Conservation (phyloP, 305 asterid genomes). For the Rubia peregrina region DNA sequence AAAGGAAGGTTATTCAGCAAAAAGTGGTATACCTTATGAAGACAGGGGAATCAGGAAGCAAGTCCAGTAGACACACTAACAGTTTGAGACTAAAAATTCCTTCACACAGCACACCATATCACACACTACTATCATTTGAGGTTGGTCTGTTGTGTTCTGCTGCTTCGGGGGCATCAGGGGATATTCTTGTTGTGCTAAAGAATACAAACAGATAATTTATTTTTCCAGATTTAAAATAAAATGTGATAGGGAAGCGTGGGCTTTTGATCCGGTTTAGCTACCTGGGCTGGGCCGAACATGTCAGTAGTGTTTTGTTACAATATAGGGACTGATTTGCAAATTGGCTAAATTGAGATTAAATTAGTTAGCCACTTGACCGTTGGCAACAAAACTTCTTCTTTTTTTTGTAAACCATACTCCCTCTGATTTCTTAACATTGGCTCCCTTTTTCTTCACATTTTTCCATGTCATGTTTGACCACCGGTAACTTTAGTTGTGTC, state of each 20-base stretch:
- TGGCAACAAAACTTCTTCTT: no score
- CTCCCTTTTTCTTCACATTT: no score
- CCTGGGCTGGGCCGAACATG: neutral
- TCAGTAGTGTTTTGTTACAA: no score
- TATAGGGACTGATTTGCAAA: no score
- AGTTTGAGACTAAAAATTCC: neutral
- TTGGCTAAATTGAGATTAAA: no score
- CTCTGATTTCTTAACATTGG: no score
- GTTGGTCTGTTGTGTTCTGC: neutral
- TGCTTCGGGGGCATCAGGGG: neutral
- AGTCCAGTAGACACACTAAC: conserved; percentile 7
- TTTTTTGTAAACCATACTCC: no score
- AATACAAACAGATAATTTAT: conserved; percentile 1
- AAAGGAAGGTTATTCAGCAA: neutral
- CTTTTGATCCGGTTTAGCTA: neutral
- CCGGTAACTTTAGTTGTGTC: no score
- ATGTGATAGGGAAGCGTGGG: neutral
- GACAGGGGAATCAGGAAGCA: conserved; percentile 9
- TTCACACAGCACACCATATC: neutral
- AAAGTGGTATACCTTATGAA: conserved; percentile 10
- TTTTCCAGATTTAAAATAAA: neutral
- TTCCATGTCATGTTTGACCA: no score
- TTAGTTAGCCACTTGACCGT: no score
- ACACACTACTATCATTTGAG: neutral
- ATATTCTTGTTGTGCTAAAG: neutral